These are phyloP conservation scores for Naganishia onofrii DNA, from an alignment of 768 basidiomycete genomes.

Conservation along the genomic window DNA sequence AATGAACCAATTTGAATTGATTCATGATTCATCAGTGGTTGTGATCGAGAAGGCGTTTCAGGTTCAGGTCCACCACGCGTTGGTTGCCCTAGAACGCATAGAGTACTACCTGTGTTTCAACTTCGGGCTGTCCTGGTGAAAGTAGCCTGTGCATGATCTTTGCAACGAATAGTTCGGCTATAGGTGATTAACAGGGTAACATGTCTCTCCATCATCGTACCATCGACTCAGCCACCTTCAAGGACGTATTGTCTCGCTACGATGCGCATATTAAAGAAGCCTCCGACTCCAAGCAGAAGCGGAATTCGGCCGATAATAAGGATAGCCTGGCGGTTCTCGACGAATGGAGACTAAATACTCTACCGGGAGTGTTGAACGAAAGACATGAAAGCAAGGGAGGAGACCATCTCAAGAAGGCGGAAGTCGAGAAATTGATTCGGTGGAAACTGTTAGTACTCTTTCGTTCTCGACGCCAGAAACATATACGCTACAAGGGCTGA, in stretches of 20 bases:
- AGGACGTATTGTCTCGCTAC: constrained; percentile 7
- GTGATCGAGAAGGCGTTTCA: background rate
- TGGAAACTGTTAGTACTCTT: constrained; percentile 25
- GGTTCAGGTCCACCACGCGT: too few species aligned
- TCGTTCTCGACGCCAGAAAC: background rate
- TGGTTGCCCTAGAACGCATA: too few species aligned
- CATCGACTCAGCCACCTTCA: background rate
- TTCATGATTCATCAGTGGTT: too few species aligned
- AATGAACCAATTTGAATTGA: too few species aligned
- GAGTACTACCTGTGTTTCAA: too few species aligned
- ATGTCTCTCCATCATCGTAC: constrained; percentile 3
- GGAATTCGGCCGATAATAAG: background rate
- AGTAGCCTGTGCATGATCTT: too few species aligned
- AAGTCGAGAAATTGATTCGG: constrained; percentile 25
- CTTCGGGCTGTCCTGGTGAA: too few species aligned
- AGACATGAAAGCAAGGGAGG: background rate
- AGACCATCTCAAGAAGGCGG: constrained; percentile 15
- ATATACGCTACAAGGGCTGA: too few species aligned
- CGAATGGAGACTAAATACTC: background rate
- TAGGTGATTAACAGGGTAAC: background rate
- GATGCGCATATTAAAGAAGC: background rate
- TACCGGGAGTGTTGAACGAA: background rate
- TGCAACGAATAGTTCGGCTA: too few species aligned
- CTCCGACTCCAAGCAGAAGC: constrained; percentile 15
- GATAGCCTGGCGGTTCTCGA: constrained; percentile 10